Conservation (phyloP, 2,329 filamentous ascomycete species). For the Xylaria sp. region DNA sequence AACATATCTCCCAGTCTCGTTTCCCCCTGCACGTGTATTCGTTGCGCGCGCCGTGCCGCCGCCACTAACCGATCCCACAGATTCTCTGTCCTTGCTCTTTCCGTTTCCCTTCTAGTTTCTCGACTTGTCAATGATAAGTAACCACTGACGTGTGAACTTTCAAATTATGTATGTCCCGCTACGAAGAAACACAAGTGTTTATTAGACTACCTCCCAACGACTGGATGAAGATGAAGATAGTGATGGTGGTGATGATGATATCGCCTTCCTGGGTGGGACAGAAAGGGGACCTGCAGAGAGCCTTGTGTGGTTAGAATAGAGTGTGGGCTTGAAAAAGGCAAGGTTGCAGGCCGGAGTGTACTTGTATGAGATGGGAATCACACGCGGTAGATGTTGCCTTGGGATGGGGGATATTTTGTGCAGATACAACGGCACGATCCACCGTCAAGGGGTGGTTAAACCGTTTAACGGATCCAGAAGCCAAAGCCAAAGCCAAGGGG, state of each 20-base stretch:
- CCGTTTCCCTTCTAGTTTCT: constrained; percentile 24
- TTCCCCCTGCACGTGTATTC: constrained; percentile 34
- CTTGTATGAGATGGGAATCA: constrained; percentile 50
- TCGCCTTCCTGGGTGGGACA: constrained; percentile 40
- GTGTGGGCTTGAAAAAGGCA: constrained; percentile 49
- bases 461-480: constrained; percentile 42
- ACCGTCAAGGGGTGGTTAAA: constrained; percentile 48
- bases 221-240: constrained; percentile 31
- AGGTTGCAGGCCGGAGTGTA: constrained; percentile 51
- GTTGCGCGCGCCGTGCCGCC: constrained; percentile 36
- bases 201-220: constrained; percentile 31
- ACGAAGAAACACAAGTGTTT: constrained; percentile 13
- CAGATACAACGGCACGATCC: constrained; percentile 47
- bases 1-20: constrained; percentile 56
- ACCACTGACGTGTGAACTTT: constrained; percentile 20
- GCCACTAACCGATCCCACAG: constrained; percentile 28
- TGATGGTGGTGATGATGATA: constrained; percentile 32
- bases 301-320: constrained; percentile 46
- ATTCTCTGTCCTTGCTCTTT: constrained; percentile 21
- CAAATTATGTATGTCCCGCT: constrained; percentile 20
- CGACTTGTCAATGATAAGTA: constrained; percentile 21
- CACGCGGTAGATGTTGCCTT: constrained; percentile 50
- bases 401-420: constrained; percentile 49
- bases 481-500: constrained; percentile 43
- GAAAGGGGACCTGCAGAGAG: constrained; percentile 44